Conservation (phyloP, 768 basidiomycete species). For the Imleria badia region DNA sequence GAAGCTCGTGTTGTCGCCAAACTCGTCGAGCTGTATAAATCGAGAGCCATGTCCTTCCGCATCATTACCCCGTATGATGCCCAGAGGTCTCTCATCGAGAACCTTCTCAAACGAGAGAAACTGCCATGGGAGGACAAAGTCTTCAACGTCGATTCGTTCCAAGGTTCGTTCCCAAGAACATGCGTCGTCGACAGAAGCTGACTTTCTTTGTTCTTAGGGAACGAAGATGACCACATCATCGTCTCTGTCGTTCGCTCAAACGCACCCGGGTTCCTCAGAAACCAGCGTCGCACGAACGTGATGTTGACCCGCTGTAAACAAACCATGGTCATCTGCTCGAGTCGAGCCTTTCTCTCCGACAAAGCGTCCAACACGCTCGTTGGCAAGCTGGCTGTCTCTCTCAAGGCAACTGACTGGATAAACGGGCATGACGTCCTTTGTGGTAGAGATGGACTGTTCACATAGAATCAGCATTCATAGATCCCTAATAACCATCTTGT, state of each 20-base stretch:
- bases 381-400: conserved; percentile 22
- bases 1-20: conserved; percentile 55
- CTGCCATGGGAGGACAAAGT: conserved; percentile 63
- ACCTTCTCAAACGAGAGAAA: conserved; percentile 42
- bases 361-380: conserved; percentile 22
- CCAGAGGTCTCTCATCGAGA: conserved; percentile 61
- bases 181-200: conserved; percentile 4
- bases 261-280: conserved; percentile 62
- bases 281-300: conserved; percentile 71
- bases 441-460: not conserved
- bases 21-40: conserved; percentile 52
- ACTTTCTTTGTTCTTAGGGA: conserved; percentile 48
- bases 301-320: conserved; percentile 78
- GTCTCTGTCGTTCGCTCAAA: conserved; percentile 65
- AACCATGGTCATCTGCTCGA: conserved; percentile 73
- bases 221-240: conserved; percentile 76
- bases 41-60: conserved; percentile 46
- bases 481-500: not conserved
- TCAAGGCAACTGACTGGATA: conserved; percentile 17
- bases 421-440: conserved; percentile 8
- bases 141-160: conserved; percentile 79
- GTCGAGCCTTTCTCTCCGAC: conserved; percentile 28
- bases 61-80: conserved; percentile 82
- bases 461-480: not conserved
- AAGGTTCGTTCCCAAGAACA: conserved; percentile 49